Conservation (phyloP, 1,284 basidiomycete genomes). For the Cryptococcus neoformans region DNA sequence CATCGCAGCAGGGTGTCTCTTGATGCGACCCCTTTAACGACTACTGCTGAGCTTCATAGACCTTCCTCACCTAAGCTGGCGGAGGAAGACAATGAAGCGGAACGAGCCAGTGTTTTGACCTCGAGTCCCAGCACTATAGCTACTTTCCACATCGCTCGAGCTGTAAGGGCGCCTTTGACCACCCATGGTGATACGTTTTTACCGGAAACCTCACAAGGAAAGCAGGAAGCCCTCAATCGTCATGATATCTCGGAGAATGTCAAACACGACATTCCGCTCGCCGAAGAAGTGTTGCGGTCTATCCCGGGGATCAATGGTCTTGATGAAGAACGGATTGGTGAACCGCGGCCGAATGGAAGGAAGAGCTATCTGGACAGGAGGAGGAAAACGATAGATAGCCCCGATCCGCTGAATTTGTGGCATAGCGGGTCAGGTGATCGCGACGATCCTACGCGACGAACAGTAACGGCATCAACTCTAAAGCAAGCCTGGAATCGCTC, state of each 20-base stretch:
- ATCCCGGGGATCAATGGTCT: slow-evolving; percentile 37
- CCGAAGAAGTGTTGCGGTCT: slow-evolving; percentile 27
- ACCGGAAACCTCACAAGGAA: background rate
- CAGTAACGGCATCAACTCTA: slow-evolving; percentile 7
- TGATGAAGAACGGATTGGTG: slow-evolving; percentile 42
- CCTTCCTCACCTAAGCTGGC: background rate
- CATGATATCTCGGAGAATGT: background rate
- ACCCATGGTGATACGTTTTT: background rate
- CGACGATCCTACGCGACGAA: background rate
- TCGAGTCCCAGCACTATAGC: background rate
- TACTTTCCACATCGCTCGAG: background rate
- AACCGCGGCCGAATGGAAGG: slow-evolving; percentile 8
- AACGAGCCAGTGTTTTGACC: too few species aligned
- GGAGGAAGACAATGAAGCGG: too few species aligned
- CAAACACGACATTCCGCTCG: background rate
- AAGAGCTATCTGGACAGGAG: slow-evolving; percentile 10
- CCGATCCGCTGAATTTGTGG: slow-evolving; percentile 25
- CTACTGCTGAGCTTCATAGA: background rate
- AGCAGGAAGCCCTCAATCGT: background rate
- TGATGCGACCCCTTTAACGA: background rate
- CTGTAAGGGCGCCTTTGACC: background rate
- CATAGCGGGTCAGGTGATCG: background rate
- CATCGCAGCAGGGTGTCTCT: slow-evolving; percentile 1
- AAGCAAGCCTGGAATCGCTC: slow-evolving; percentile 25
- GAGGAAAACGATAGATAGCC: background rate